Conservation (phyloP, 2,329 filamentous ascomycete species). For the Ambrosiella cleistominuta region DNA sequence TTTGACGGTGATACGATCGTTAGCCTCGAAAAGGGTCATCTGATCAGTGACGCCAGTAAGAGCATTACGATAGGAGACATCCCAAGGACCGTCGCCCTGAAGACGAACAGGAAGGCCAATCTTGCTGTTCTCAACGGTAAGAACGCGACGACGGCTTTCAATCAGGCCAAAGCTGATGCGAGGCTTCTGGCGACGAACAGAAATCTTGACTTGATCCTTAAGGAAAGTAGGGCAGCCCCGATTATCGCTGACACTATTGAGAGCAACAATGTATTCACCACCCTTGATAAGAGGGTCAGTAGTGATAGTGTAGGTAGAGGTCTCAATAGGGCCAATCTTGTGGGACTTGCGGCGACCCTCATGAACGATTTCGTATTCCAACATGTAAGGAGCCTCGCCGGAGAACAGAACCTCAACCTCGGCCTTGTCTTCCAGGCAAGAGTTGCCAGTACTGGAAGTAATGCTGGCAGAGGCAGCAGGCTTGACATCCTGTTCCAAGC, state of each 20-base stretch:
- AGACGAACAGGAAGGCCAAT: constrained; percentile 67
- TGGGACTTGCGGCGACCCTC: constrained; percentile 66
- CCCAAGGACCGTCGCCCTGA: constrained; percentile 75
- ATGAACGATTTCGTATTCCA: constrained; percentile 88
- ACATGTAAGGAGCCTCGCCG: constrained; percentile 70
- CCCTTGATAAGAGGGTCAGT: constrained; percentile 61
- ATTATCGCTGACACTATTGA: constrained; percentile 73
- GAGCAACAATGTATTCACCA: constrained; percentile 74
- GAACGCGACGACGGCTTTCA: constrained; percentile 58
- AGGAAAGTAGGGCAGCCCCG: constrained; percentile 74
- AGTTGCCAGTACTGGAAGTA: constrained; percentile 38
- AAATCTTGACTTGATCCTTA: constrained; percentile 69
- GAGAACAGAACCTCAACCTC: constrained; percentile 56
- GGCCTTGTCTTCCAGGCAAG: constrained; percentile 70
- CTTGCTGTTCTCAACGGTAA: constrained; percentile 57
- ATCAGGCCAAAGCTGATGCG: constrained; percentile 72
- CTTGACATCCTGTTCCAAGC: constrained; percentile 78
- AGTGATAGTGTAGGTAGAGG: constrained; percentile 48
- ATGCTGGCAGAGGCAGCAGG: constrained; percentile 73
- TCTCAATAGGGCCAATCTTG: constrained; percentile 44
- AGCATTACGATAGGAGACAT: constrained; percentile 53
- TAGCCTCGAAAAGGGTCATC: constrained; percentile 35
- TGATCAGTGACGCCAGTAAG: constrained; percentile 22
- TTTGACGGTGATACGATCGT: constrained; percentile 50
- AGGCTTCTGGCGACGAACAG: constrained; percentile 74